Evolutionary conservation across 768 basidiomycete genomes (phyloP), one percentile per base, ranked within the genome.

Genomic region (Serendipita sp.): DNA sequence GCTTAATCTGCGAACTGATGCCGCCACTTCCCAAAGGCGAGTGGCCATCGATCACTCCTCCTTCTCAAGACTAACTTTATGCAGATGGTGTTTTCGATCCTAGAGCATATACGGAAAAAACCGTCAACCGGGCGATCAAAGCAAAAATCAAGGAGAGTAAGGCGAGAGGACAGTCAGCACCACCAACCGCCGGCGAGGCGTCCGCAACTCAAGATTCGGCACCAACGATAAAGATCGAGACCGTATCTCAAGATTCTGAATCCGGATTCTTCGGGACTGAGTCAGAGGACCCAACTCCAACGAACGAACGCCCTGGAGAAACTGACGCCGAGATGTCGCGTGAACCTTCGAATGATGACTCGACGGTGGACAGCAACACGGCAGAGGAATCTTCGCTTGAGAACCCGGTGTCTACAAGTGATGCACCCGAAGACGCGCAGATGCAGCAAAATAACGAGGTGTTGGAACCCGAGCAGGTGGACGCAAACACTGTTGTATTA

Each of bases 21-120:
- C 96, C 96, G 0, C 91, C 96, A 7, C 75, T 94, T 44, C 90
- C 93, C 0, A 92, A 89, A 83, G 92, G 92, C 89, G 70, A 41
- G 76, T 71, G 45, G 32, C 16, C n/a, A 23, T 51, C 63, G 52
- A 11, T 23, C 48, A 44, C 63, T 28, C 28, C 11, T 46, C 41
- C 23, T 3, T 15, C 45, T n/a, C 56, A 15, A 65, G 66, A 34
- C 63, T 32, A 15, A 54, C 28, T 54, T 32, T 23, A 66, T 51
- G 16, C 69, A 90, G 95, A 97, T 74, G 95, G 96, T 23, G 89
- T 97, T 7, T 98, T 98, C 74, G 94, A 98, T 72, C 84, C 90
- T 70, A 91, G 89, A 70, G 78, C 78, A 0, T 96, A 95, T 70
- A 88, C 90, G 0, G 94, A 96, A 75, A 94, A 91, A 71, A 82